phyloP scores from a whole-genome alignment of 2,329 filamentous ascomycete genomes.

The Nemania abortiva region DNA sequence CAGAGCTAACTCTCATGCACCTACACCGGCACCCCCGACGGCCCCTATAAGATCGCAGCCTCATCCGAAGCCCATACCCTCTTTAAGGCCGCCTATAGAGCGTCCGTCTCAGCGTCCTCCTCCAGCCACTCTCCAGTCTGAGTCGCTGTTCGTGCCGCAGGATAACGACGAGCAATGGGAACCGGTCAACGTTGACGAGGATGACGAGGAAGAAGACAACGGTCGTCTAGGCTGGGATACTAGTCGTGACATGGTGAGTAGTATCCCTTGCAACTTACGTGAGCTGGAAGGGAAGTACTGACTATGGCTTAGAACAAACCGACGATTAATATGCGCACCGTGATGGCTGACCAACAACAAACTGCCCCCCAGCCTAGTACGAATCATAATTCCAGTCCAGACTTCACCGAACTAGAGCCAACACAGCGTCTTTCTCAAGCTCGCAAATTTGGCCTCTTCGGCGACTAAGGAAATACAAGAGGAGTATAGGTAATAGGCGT shows the following conservation, averaged over 20 bases:
- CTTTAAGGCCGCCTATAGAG: conserved; percentile 48
- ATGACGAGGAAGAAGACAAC: conserved; percentile 73
- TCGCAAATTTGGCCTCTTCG: conserved; percentile 59
- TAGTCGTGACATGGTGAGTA: conserved; percentile 70
- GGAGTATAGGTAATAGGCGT: not conserved
- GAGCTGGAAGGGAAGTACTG: conserved; percentile 42
- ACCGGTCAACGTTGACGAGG: conserved; percentile 69
- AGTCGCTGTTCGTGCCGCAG: conserved; percentile 76
- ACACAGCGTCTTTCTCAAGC: conserved; percentile 81
- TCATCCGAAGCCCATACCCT: conserved; percentile 57
- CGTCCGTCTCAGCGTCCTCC: conserved; percentile 67
- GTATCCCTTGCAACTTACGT: conserved; percentile 6
- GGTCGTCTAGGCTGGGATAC: conserved; percentile 81
- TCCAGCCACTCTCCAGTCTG: conserved; percentile 69
- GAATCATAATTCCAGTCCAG: conserved; percentile 27
- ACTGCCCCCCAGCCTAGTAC: conserved; percentile 45
- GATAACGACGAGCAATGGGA: conserved; percentile 81
- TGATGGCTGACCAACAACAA: conserved; percentile 48
- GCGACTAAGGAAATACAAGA: conserved; percentile 43
- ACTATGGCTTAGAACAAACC: conserved; percentile 57
- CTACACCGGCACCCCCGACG: conserved; percentile 50
- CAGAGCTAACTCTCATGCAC: conserved; percentile 54
- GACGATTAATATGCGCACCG: conserved; percentile 58
- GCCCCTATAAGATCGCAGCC: conserved; percentile 53
- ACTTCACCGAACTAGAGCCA: conserved; percentile 67